phyloP scores from a whole-genome alignment of 306 rosid species.

The Fragaria vesca region DNA sequence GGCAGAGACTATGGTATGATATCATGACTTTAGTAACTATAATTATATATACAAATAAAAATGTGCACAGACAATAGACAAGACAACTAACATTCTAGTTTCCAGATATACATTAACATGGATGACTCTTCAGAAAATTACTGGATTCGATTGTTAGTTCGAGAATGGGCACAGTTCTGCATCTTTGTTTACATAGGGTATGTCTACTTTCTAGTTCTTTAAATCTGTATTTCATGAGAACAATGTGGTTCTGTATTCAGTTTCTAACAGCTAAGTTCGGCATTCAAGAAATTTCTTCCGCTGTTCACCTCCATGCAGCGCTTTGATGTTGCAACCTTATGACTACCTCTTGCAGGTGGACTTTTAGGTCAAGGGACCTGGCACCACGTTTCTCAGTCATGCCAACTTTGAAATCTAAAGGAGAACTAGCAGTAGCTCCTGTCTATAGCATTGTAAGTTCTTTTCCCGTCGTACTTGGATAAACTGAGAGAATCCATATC shows the following conservation, averaged over 20 bases:
- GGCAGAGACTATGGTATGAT: constrained; percentile 79
- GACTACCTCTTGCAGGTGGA: constrained; percentile 65
- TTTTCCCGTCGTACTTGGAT: background rate
- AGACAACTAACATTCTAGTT: constrained; percentile 18
- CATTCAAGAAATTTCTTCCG: background rate
- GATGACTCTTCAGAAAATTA: constrained; percentile 69
- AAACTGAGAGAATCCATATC: background rate
- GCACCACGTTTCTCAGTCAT: constrained; percentile 83
- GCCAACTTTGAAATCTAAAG: constrained; percentile 64
- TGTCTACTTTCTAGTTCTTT: constrained; percentile 20
- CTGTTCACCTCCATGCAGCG: background rate
- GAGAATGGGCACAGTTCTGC: constrained; percentile 90
- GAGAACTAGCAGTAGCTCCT: constrained; percentile 64
- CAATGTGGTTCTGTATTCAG: background rate
- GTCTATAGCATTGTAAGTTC: constrained; percentile 75
- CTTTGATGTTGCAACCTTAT: constrained; percentile 6
- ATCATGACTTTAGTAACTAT: constrained; percentile 16
- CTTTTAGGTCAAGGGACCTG: constrained; percentile 82
- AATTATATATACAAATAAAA: background rate
- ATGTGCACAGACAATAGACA: background rate
- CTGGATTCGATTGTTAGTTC: constrained; percentile 79
- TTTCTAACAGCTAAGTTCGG: background rate
- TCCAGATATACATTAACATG: constrained; percentile 76
- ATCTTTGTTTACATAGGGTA: constrained; percentile 93
- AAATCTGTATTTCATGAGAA: background rate